Conservation (phyloP, 2,329 filamentous ascomycete genomes). For the Colletotrichum trifolii region DNA sequence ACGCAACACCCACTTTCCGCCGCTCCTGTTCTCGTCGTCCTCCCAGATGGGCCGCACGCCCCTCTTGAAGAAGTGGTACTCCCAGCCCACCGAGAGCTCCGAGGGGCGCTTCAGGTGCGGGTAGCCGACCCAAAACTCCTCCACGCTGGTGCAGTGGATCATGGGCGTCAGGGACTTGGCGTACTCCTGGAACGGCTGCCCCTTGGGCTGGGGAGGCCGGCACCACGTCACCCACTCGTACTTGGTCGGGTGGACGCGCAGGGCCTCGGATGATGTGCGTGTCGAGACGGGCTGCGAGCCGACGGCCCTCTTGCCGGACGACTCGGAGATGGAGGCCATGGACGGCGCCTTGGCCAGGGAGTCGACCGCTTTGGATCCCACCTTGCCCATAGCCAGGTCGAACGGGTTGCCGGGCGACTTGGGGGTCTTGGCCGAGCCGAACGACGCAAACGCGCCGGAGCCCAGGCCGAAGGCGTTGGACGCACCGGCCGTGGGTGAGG, state of each 20-base stretch:
- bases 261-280: constrained; percentile 34
- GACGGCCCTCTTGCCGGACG: constrained; percentile 48
- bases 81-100: constrained; percentile 87
- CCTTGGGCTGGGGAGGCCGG: constrained; percentile 94
- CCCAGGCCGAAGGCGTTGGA: constrained; percentile 94
- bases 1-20: constrained; percentile 97
- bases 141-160: constrained; percentile 81
- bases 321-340: constrained; percentile 65
- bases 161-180: constrained; percentile 95
- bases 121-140: constrained; percentile 94
- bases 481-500: constrained; percentile 80
- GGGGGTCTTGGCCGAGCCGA: constrained; percentile 86
- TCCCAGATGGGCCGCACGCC: constrained; percentile 98
- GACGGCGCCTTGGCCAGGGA: constrained; percentile 52
- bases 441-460: constrained; percentile 96
- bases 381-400: constrained; percentile 73
- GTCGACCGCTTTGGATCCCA: constrained; percentile 59
- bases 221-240: constrained; percentile 98
- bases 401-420: constrained; percentile 86
- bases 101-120: constrained; percentile 91
- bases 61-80: constrained; percentile 98
- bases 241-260: constrained; percentile 63
- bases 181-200: constrained; percentile 87
- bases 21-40: constrained; percentile 94
- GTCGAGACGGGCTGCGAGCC: constrained; percentile 35